Evolutionary conservation across 768 basidiomycete species (phyloP).

Genomic region (Mycena haematopus): DNA sequence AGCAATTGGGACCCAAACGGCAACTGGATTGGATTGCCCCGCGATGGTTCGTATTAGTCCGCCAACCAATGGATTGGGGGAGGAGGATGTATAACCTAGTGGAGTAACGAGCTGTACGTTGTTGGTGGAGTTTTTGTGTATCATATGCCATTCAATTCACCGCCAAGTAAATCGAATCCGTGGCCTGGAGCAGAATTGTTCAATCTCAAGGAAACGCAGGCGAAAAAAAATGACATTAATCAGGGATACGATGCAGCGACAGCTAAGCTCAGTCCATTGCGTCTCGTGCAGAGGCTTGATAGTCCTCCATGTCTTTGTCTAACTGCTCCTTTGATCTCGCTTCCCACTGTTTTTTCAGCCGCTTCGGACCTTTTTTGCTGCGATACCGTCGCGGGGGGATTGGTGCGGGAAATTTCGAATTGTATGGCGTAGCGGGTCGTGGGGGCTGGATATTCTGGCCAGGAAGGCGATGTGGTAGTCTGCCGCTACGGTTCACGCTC

Average conservation of each 20-base stretch:
- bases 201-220: too few species aligned
- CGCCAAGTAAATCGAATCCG: too few species aligned
- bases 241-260: neutral
- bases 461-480: conserved; percentile 23
- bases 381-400: conserved; percentile 50
- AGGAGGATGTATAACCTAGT: too few species aligned
- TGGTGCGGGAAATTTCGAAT: conserved; percentile 30
- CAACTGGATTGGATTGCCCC: too few species aligned
- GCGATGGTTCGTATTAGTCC: too few species aligned
- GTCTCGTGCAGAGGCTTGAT: conserved; percentile 49
- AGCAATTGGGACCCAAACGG: too few species aligned
- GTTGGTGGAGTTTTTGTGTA: too few species aligned
- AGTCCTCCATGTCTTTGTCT: conserved; percentile 85
- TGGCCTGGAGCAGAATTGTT: too few species aligned
- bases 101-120: too few species aligned
- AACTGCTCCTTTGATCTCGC: conserved; percentile 59
- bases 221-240: conserved; percentile 5
- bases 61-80: too few species aligned
- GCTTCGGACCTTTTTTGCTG: conserved; percentile 75
- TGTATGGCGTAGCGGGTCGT: conserved; percentile 34
- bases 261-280: conserved; percentile 6
- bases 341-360: conserved; percentile 62
- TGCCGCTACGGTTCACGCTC: conserved; percentile 10
- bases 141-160: too few species aligned
- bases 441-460: conserved; percentile 25